phyloP scores from a whole-genome alignment of 2,329 filamentous ascomycete genomes.

The Nannizzia gypsea region DNA sequence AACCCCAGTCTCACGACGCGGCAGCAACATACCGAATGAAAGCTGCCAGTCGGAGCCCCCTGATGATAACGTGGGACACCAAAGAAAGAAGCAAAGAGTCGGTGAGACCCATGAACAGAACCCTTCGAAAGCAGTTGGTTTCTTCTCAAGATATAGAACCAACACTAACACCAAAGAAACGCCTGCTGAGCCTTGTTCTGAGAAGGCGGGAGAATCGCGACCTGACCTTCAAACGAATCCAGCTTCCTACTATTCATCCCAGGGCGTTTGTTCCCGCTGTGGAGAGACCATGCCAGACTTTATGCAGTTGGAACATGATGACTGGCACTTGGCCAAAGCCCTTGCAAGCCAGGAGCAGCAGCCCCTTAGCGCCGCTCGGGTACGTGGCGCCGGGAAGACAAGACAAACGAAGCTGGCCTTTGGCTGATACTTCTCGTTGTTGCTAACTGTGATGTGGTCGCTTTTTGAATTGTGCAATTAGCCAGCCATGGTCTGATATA shows the following conservation, averaged over 20 bases:
- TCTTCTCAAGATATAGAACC: not conserved
- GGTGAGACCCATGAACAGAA: not conserved
- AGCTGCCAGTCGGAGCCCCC: not conserved
- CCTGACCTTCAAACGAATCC: not conserved
- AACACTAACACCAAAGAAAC: not conserved
- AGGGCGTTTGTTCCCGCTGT: constrained; percentile 51
- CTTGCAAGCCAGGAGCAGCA: constrained; percentile 31
- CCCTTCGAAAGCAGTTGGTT: not conserved
- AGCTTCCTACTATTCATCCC: not conserved
- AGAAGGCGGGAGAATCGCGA: not conserved
- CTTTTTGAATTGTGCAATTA: not conserved
- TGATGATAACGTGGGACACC: not conserved
- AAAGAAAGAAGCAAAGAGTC: not conserved
- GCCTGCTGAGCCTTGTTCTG: not conserved
- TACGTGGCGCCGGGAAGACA: constrained; percentile 8
- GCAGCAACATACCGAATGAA: not conserved
- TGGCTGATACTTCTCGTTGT: not conserved
- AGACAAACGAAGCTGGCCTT: constrained; percentile 14
- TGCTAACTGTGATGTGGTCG: not conserved
- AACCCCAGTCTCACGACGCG: not conserved
- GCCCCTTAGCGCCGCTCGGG: not conserved
- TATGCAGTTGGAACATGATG: constrained; percentile 63
- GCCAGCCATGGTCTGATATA: not conserved
- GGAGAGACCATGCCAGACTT: constrained; percentile 45
- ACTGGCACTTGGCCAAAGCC: constrained; percentile 91